Percentiles rank a stretch among this genome's conserved stretches.
Conservation (phyloP, 2,329 filamentous ascomycete species). For the Coniochaeta hoffmannii region DNA sequence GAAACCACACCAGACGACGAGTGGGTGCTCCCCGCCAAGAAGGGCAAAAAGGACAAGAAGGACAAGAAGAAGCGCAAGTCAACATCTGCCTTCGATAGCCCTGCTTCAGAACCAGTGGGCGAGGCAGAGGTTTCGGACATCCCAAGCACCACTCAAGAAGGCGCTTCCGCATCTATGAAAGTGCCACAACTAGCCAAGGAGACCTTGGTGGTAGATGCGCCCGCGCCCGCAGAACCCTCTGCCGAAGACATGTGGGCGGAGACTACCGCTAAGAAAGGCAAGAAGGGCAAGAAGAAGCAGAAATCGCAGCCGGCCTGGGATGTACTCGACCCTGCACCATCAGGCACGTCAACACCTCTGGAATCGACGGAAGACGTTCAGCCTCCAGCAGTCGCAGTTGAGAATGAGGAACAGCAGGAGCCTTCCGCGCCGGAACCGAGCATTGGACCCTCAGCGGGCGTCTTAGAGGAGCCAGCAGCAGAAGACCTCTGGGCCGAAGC, state of each 20-base stretch:
- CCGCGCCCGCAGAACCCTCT: neutral
- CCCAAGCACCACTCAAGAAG: neutral
- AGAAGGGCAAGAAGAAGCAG: conserved; percentile 11
- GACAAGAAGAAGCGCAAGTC: neutral
- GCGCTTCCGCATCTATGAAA: neutral
- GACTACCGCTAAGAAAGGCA: conserved; percentile 6
- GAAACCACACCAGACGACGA: conserved; percentile 2
- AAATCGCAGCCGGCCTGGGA: neutral
- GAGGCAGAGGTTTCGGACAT: neutral
- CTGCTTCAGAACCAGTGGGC: conserved; percentile 2
- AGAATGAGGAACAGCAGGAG: neutral
- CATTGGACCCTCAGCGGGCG: neutral
- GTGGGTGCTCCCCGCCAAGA: conserved; percentile 3
- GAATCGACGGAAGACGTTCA: neutral
- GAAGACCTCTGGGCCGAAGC: neutral
- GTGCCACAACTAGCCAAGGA: neutral
- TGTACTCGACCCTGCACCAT: neutral
- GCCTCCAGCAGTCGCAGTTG: neutral
- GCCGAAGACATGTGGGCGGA: conserved; percentile 7
- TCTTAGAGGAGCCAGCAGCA: neutral
- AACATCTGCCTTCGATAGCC: conserved; percentile 5
- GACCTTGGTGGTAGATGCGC: neutral
- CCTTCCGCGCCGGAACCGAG: neutral
- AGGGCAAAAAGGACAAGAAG: conserved; percentile 5
- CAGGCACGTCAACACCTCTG: neutral